Evolutionary conservation across 2,329 filamentous ascomycete genomes (phyloP).

Genomic region (Aspergillus oerlinghausenensis): DNA sequence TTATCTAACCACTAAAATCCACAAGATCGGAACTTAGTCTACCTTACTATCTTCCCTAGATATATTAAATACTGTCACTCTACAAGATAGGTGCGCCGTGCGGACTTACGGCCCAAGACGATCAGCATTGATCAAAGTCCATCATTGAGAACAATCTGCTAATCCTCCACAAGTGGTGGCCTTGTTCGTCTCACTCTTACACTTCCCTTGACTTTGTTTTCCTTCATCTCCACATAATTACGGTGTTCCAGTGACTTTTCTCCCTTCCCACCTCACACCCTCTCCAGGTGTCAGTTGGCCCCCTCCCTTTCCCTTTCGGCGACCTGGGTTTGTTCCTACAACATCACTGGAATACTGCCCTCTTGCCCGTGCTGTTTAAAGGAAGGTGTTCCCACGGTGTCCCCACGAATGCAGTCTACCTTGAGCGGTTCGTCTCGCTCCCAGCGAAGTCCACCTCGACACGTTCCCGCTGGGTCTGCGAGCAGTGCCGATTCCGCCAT

Average conservation of each 20-base stretch:
- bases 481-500: conserved; percentile 42
- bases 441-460: conserved; percentile 47
- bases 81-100: neutral
- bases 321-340: neutral
- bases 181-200: neutral
- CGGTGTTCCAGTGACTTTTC: neutral
- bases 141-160: neutral
- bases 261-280: conserved; percentile 1
- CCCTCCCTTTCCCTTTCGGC: neutral
- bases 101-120: neutral
- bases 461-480: conserved; percentile 36
- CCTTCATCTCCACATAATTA: neutral
- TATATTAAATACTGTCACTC: neutral
- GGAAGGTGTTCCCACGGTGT: conserved; percentile 1
- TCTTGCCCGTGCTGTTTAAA: neutral
- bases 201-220: neutral
- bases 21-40: neutral
- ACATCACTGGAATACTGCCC: neutral
- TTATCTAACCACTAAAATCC: neutral
- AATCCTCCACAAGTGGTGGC: neutral
- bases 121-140: neutral
- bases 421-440: conserved; percentile 24
- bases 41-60: neutral
- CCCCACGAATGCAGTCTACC: conserved; percentile 19
- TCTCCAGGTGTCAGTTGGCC: neutral